Evolutionary conservation across 176 grass and related monocot species (phyloP), one percentile per base, ranked within the genome.

Genomic region (Carex cristatella): DNA sequence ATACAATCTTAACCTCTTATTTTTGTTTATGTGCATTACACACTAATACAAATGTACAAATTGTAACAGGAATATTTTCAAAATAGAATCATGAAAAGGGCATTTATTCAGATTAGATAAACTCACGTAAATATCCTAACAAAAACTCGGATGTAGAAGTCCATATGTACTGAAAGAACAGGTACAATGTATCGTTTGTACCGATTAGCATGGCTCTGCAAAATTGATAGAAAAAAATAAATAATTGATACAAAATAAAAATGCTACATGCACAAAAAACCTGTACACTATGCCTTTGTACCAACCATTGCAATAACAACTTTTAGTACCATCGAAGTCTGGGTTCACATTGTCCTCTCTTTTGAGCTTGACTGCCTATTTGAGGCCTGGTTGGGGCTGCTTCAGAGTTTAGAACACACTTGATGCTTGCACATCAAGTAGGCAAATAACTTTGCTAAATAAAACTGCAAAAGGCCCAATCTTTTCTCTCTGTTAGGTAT

Each of bases 121-220:
- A 86, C 90, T 93, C 72, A 99, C 96, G 96, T 99, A 87, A 86
- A 99, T 69, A 99, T 87, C 84, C 90, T 90, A 84, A 99, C 96
- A 92, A 99, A 99, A 88, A 99, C 91, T 89, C 96, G 91, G 66
- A 99, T 80, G 83, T 95, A 99, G 83, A 99, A 99, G 85, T 99
- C 96, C 93, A 99, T 99, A 69, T 86, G 91, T 23, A 94, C 93
- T 77, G 93, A 99, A 48, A 99, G 88, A 86, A 99, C 75, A 83
- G 93, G 96, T 54, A 99, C 93, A 56, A 95, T 99, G 86, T 99
- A 92, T 78, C 96, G 74, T 90, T 99, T 99, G 85, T 95, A 92
- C 44, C 93, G 88, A 81, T 99, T 99, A 85, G 96, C 96, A 90
- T 95, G 96, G 75, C 90, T 95, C 96, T 99, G 90, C 81, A 87